These are phyloP conservation scores for Avena insularis DNA, from an alignment of 176 grass and related monocot species.

Conservation along the genomic window DNA sequence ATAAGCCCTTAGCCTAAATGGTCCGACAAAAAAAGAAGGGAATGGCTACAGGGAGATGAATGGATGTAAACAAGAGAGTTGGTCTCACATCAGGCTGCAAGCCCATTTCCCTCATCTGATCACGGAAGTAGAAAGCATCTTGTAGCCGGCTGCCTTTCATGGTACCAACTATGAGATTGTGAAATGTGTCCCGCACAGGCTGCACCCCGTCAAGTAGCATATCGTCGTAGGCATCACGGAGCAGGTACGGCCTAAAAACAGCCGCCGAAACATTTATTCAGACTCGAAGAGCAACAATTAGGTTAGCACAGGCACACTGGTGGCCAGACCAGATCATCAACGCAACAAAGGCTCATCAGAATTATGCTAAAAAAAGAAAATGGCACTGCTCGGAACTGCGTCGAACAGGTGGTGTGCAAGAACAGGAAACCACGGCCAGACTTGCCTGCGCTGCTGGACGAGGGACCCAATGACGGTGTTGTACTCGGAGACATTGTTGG, in stretches of 20 bases:
- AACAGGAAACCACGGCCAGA: background rate
- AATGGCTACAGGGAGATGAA: constrained; percentile 5
- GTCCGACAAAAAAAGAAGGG: constrained; percentile 5
- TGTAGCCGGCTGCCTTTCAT: constrained; percentile 94
- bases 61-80: constrained; percentile 33
- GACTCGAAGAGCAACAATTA: constrained; percentile 2
- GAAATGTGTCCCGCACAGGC: constrained; percentile 84
- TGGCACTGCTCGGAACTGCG: constrained; percentile 27
- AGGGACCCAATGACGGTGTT: constrained; percentile 95
- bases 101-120: constrained; percentile 97
- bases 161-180: constrained; percentile 83
- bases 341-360: background rate
- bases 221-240: constrained; percentile 93
- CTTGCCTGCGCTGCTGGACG: constrained; percentile 77
- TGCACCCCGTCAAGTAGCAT: constrained; percentile 97
- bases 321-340: background rate
- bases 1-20: constrained; percentile 31
- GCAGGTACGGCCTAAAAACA: constrained; percentile 65
- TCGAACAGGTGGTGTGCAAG: constrained; percentile 60
- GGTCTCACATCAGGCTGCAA: constrained; percentile 79
- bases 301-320: background rate
- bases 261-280: background rate
- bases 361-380: background rate
- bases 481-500: constrained; percentile 83
- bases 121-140: constrained; percentile 92